Evolutionary conservation across 1,139 yeast genomes (phyloP).

Genomic region (Candida freyschussii): DNA sequence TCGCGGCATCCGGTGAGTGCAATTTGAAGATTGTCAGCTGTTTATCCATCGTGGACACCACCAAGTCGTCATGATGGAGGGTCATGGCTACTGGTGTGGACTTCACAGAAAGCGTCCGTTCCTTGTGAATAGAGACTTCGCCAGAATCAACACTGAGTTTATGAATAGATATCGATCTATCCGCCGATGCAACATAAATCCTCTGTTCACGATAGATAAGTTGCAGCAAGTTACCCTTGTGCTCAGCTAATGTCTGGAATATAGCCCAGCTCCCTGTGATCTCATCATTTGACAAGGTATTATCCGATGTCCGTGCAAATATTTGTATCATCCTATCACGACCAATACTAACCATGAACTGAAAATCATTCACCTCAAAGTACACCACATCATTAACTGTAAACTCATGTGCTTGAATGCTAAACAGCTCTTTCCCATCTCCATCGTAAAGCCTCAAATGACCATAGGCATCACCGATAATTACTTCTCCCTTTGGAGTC

Average conservation of each 20-base stretch:
- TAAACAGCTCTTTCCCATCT: constrained; percentile 18
- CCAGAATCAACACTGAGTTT: constrained; percentile 28
- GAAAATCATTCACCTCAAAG: constrained; percentile 26
- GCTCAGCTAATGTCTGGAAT: constrained; percentile 51
- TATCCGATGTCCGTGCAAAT: constrained; percentile 26
- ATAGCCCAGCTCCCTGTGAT: constrained; percentile 39
- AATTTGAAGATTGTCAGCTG: constrained; percentile 38
- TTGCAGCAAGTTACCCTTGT: constrained; percentile 49
- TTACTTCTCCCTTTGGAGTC: constrained; percentile 25
- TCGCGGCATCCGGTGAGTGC: constrained; percentile 31
- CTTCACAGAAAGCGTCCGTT: constrained; percentile 46
- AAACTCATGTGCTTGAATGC: constrained; percentile 46
- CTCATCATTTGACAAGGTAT: constrained; percentile 9
- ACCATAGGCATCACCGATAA: constrained; percentile 48
- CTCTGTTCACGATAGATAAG: constrained; percentile 30
- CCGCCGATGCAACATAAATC: constrained; percentile 53
- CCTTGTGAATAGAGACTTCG: constrained; percentile 28
- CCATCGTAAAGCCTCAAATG: constrained; percentile 25
- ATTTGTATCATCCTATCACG: constrained; percentile 62
- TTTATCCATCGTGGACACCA: constrained; percentile 53
- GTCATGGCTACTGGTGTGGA: constrained; percentile 41
- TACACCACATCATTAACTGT: constrained; percentile 40
- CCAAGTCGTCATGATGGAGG: constrained; percentile 33
- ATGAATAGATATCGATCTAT: constrained; percentile 54
- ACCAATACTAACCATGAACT: constrained; percentile 43